Base-by-base conservation (phyloP, 352 stramenopile species). In the Phytophthora constricta region DNA sequence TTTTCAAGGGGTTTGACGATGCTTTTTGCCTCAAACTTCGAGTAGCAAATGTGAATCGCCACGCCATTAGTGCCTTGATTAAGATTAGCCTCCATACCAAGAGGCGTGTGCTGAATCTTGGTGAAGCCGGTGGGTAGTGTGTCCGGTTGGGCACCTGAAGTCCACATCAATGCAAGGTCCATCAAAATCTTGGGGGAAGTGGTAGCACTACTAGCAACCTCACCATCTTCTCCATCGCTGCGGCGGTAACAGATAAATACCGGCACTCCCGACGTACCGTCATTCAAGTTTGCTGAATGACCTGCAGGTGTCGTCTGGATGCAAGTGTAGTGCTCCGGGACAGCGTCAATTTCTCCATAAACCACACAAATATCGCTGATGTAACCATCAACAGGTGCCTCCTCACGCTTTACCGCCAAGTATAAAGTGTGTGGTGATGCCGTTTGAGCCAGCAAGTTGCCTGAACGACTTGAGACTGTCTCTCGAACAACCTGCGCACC, bases 31-130 rank as follows among this genome's bases (percentile, higher is more conserved):
- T 90, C 79, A 14, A 74, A 78, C 68, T 93, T 94, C 2, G 82
- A 74, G 48, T 86, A 86, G 37, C 83, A 92, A 20, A 96, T 53
- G 51, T 94, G 77, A 57, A 96, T 95, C 26, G 84, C 72, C 11
- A 93, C 82, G 27, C 87, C 84, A 4, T 25, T 77, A 3, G 87
- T 93, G 13, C 87, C 87, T 62, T 94, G 84, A 43, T 95, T 93
- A 56, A 96, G 34, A 61, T 95, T 96, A 7, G 89, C 89, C 27
- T 95, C 86, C 87, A 96, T 95, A 8, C 89, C 89, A 0, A 96
- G 70, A 41, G 89, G 89, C 2, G 89, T 96, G 43, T 96, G 86
- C 54, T 90, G 80, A 33, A 96, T 85, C 56, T 96, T 96, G 10
- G 79, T 91, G 58, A 92, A 96, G 10, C 86, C 85, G 1, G 50